phyloP scores from a whole-genome alignment of 129 eudicot species.

The Ambrosia artemisiifolia region DNA sequence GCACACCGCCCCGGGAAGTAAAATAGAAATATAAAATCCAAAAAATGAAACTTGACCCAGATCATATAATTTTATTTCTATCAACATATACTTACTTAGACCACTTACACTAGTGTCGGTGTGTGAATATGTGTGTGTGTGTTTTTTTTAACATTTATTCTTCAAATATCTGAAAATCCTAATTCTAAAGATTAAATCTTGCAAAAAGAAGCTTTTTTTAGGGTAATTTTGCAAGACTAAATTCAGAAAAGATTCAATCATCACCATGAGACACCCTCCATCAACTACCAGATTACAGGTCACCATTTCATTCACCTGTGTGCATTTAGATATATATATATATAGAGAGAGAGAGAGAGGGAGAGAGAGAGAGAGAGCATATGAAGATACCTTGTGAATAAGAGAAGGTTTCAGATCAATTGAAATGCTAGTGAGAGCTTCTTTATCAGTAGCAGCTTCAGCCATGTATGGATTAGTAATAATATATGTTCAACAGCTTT shows the following conservation, averaged over 20 bases:
- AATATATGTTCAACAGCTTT: constrained; percentile 18
- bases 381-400: constrained; percentile 28
- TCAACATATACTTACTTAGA: no score
- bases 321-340: no score
- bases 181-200: no score
- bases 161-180: no score
- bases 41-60: no score
- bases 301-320: not conserved
- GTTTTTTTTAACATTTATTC: no score
- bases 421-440: constrained; percentile 14
- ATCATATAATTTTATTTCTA: no score
- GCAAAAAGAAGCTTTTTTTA: not conserved
- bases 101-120: no score
- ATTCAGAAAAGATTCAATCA: not conserved
- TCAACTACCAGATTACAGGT: not conserved
- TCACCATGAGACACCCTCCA: no score
- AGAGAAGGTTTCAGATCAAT: constrained; percentile 18
- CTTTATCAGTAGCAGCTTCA: constrained; percentile 25
- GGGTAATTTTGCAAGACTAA: constrained; percentile 2
- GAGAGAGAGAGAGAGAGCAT: constrained; percentile 5
- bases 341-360: not conserved
- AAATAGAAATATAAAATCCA: no score
- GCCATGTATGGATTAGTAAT: constrained; percentile 22
- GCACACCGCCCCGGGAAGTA: no score
- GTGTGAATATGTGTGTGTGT: no score